Conservation (phyloP, 2,329 filamentous ascomycete species). For the Botrytis aclada region DNA sequence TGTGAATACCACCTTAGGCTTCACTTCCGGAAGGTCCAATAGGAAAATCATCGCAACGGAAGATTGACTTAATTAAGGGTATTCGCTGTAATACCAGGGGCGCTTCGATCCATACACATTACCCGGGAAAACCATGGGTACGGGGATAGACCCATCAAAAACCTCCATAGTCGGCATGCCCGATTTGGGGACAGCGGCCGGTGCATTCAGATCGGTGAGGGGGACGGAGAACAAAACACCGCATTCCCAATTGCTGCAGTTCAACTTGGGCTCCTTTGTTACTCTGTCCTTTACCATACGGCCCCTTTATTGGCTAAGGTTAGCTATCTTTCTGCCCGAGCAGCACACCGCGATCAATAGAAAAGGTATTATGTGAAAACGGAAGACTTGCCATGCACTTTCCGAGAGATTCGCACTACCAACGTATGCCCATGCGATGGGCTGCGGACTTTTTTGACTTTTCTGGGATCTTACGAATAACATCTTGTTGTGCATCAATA, state of each 20-base stretch:
- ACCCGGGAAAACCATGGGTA: slow-evolving; percentile 63
- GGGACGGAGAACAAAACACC: slow-evolving; percentile 67
- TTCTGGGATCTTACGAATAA: slow-evolving; percentile 47
- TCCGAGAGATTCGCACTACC: slow-evolving; percentile 92
- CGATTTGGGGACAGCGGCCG: slow-evolving; percentile 8
- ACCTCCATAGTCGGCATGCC: slow-evolving; percentile 36
- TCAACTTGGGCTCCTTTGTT: slow-evolving; percentile 69
- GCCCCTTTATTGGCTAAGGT: slow-evolving; percentile 57
- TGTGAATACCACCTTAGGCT: neutral
- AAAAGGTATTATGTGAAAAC: neutral
- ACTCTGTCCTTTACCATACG: slow-evolving; percentile 66
- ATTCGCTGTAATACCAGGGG: slow-evolving; percentile 35
- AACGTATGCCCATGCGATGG: slow-evolving; percentile 72
- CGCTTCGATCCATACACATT: slow-evolving; percentile 36
- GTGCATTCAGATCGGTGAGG: neutral
- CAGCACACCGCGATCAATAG: neutral
- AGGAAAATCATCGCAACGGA: slow-evolving; percentile 14
- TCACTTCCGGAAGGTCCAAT: neutral
- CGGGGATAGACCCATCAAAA: slow-evolving; percentile 55
- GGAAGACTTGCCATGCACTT: slow-evolving; percentile 72
- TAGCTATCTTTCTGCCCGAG: neutral
- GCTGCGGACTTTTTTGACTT: slow-evolving; percentile 16
- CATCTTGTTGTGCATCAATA: slow-evolving; percentile 89
- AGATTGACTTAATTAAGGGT: slow-evolving; percentile 7
- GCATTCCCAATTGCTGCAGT: slow-evolving; percentile 92